Evolutionary conservation across 2,329 filamentous ascomycete genomes (phyloP), one percentile per base, ranked within the genome.

Genomic region (Monosporascus sp.): DNA sequence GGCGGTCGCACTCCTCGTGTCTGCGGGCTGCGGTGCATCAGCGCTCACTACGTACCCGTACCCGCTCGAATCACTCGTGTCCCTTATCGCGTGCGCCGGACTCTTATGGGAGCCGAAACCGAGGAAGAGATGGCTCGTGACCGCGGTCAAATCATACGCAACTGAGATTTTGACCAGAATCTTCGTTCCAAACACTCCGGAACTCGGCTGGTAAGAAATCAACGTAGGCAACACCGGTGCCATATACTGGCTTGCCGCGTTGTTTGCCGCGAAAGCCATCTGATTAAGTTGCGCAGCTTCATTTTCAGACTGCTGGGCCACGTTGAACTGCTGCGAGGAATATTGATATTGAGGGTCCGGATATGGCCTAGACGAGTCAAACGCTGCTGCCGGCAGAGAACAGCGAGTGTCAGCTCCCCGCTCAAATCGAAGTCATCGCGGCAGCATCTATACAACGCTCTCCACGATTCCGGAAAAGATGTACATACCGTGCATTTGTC

Each of bases 61-160:
- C 20, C 82, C 80, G 60, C 80, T 73, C 51, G 68, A 72, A 56
- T 85, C 81, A 72, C 76, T 82, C 60, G 71, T 78, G 67, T 74
- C 73, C 66, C 86, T 86, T 46, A 82, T 78, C 24, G 91, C 77
- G 52, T 85, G 79, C 54, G 85, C 85, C 51, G 82, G 77, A 69
- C 85, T 87, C 68, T 86, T 85, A 63, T 88, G 83, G n/a, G 81
- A 78, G n/a, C 90, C 91, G 70, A 96, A 95, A 47, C 86, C 80
- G 51, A 96, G 71, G 58, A 74, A 86, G 63, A 89, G 85, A 49
- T 77, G 79, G 54, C 78, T 78, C 35, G 77, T 79, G 69, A 85
- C 80, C 53, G 72, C 66, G 57, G 78, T 71, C 55, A 96, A 73
- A 65, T 96, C 87, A 72, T 89, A 89, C 55, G 86, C 80, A 44